Evolutionary conservation across 192 early-diverging fungal species (phyloP).

Genomic region (Phycomyces blakesleeanus): DNA sequence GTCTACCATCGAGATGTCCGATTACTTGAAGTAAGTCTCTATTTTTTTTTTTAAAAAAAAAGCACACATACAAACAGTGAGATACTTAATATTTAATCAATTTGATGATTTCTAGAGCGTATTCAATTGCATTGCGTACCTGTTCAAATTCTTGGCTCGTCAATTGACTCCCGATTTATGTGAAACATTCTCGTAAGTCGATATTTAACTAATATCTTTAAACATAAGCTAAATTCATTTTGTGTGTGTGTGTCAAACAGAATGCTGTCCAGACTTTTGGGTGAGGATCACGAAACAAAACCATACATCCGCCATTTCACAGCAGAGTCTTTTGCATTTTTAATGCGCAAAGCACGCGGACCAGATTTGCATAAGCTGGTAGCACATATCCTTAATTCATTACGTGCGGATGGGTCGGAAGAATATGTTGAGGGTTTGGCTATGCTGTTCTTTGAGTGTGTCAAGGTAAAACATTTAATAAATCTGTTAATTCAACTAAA

Average conservation of each 20-base stretch:
- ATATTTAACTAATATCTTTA: neutral
- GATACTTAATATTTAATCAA: neutral
- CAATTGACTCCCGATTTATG: constrained; percentile 65
- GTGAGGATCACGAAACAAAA: constrained; percentile 60
- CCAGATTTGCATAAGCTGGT: constrained; percentile 60
- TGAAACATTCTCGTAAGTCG: constrained; percentile 64
- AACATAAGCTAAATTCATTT: no score
- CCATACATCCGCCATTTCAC: constrained; percentile 82
- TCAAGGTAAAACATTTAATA: constrained; percentile 51
- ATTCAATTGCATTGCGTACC: constrained; percentile 83
- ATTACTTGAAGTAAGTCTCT: constrained; percentile 65
- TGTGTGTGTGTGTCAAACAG: constrained; percentile 19
- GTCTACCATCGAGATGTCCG: constrained; percentile 66
- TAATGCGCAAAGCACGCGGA: constrained; percentile 74
- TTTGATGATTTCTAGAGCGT: constrained; percentile 47
- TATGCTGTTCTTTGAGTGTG: constrained; percentile 78
- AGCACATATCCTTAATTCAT: constrained; percentile 55
- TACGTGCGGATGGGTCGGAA: constrained; percentile 39
- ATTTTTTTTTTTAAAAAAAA: neutral
- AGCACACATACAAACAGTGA: neutral
- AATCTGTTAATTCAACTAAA: neutral
- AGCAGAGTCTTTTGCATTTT: constrained; percentile 87
- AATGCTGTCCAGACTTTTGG: constrained; percentile 70
- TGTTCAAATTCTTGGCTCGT: constrained; percentile 87
- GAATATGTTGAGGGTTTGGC: constrained; percentile 72